A percentile compares a stretch with the other conserved stretches of the same genome.
These are phyloP conservation scores for Achaetomiella virescens DNA, from an alignment of 495 filamentous ascomycete species.

Conservation along the genomic window DNA sequence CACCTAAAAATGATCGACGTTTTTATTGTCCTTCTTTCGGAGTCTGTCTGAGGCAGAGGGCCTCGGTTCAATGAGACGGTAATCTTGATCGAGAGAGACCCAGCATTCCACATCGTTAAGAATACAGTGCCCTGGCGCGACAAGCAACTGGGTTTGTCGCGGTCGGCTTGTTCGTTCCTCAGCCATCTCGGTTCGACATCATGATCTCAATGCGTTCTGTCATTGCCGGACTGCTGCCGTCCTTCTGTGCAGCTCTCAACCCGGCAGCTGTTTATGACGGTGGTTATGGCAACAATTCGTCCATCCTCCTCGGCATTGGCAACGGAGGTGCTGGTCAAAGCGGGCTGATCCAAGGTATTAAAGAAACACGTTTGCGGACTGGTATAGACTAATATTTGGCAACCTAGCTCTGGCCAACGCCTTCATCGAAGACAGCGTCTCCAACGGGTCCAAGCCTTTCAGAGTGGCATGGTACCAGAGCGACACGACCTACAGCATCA, in stretches of 20 bases:
- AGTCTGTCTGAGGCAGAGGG: too few species aligned
- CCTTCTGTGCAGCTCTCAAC: neutral
- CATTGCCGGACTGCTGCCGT: neutral
- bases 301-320: slow-evolving; percentile 1
- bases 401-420: neutral
- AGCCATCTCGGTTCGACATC: too few species aligned
- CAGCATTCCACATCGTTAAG: too few species aligned
- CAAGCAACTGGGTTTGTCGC: too few species aligned
- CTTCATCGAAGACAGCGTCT: neutral
- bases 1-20: too few species aligned
- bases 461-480: neutral
- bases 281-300: neutral
- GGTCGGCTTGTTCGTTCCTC: too few species aligned
- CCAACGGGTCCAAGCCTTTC: neutral
- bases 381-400: too few species aligned
- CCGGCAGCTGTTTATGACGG: neutral
- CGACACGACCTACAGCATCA: slow-evolving; percentile 2
- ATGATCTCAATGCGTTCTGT: neutral
- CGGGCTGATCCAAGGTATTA: neutral
- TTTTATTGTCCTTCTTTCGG: too few species aligned
- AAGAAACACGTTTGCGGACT: too few species aligned
- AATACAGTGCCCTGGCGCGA: too few species aligned
- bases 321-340: slow-evolving; percentile 3
- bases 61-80: too few species aligned
- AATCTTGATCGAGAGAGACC: too few species aligned